Evolutionary conservation across 106 monocot genomes (phyloP), one percentile per base, ranked within the genome.

Genomic region (Hemerocallis citrina): DNA sequence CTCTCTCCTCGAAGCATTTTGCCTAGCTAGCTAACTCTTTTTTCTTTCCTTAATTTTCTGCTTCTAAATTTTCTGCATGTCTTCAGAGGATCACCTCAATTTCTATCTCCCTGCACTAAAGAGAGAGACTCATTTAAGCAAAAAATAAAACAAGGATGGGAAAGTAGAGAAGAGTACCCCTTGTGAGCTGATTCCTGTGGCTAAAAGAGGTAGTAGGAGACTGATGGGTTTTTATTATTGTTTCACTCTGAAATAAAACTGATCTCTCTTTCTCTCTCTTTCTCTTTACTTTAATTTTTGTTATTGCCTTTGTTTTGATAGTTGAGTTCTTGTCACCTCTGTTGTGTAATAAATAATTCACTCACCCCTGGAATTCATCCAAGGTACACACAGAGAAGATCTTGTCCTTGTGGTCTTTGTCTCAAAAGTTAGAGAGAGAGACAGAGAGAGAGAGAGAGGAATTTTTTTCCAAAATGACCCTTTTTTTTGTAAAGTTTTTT

Each of bases 311-410:
- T n/a, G n/a, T n/a, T n/a, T n/a, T n/a, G n/a, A n/a, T 28, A 31
- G 0, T 70, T 52, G 48, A 22, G 35, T 64, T 64, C 40, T 66
- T 48, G 35, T 59, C 57, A 36, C 41, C 41, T 33, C 30, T 25
- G 24, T 12, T 28, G 15, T 55, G 51, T 38, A 45, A 62, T 46
- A 23, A 61, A 59, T 59, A 57, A n/a, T n/a, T n/a, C n/a, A n/a
- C n/a, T n/a, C 52, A 43, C 52, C 61, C 50, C 15, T 36, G 33
- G 51, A 57, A 77, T 52, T 66, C 65, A 54, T 65, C 66, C 64
- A 64, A 33, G 52, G 56, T 58, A 57, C 70, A 63, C 45, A n/a
- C n/a, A n/a, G n/a, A 70, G 56, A 75, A 75, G 69, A 70, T 76
- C 44, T 75, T 57, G 68, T 75, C 74, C 61, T 75, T 64, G 64